Evolutionary conservation across 352 stramenopile species (phyloP).

Genomic region (Phytopythium helicoides): DNA sequence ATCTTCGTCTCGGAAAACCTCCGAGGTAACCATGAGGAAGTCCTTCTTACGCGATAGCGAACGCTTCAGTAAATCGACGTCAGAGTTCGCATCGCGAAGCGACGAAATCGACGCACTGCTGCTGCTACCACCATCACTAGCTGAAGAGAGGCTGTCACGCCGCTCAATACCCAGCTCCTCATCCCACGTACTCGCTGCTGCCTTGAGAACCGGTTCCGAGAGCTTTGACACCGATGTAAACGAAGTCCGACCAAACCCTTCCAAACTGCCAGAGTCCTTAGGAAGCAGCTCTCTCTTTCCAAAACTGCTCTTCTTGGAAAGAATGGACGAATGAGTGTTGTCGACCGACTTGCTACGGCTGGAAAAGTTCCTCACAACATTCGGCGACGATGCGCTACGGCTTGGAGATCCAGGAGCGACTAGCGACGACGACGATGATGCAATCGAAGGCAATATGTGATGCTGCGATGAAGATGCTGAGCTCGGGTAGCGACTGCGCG

Average conservation of each 20-base stretch:
- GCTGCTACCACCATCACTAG: slow-evolving; percentile 34
- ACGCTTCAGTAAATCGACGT: slow-evolving; percentile 78
- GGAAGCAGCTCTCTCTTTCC: slow-evolving; percentile 17
- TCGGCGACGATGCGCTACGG: slow-evolving; percentile 26
- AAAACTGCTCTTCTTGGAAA: slow-evolving; percentile 57
- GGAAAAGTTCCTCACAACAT: slow-evolving; percentile 8
- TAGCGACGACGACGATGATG: slow-evolving; percentile 39
- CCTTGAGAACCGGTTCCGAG: slow-evolving; percentile 37
- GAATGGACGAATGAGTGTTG: slow-evolving; percentile 17
- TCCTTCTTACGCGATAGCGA: slow-evolving; percentile 87
- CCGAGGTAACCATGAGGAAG: slow-evolving; percentile 89
- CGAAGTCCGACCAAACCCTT: slow-evolving; percentile 66
- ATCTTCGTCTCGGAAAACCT: slow-evolving; percentile 84
- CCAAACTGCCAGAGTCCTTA: slow-evolving; percentile 42
- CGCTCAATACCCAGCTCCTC: slow-evolving; percentile 13
- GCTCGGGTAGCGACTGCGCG: slow-evolving; percentile 53
- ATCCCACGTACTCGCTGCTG: slow-evolving; percentile 18
- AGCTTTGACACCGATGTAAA: slow-evolving; percentile 73
- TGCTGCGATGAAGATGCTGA: slow-evolving; percentile 31
- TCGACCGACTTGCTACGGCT: slow-evolving; percentile 49
- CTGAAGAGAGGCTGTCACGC: slow-evolving; percentile 50
- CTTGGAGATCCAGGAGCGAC: slow-evolving; percentile 17
- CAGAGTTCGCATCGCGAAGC: slow-evolving; percentile 24
- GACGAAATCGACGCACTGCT: slow-evolving; percentile 21
- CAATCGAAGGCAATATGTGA: slow-evolving; percentile 16